A percentile compares a stretch with the other conserved stretches of the same genome.
These are phyloP conservation scores for Nepenthes mirabilis DNA, from an alignment of 148 eudicot genomes.

Conservation along the genomic window DNA sequence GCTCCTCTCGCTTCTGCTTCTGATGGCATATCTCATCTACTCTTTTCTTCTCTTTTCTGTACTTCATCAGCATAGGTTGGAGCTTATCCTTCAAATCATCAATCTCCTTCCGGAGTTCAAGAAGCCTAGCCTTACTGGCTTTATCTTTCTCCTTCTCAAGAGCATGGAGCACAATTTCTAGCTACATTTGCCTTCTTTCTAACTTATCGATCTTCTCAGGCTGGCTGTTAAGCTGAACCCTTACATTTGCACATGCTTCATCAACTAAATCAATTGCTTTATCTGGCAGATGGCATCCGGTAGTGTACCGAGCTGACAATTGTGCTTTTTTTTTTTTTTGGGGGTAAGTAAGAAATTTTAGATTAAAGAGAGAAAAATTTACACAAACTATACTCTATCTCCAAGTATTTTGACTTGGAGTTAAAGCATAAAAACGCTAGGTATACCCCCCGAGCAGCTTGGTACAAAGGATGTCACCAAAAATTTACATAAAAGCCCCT, in stretches of 20 bases:
- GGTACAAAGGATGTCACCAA: too few relatives aligned
- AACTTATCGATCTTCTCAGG: slow-evolving; percentile 93
- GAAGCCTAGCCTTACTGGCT: slow-evolving; percentile 81
- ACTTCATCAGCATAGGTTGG: slow-evolving; percentile 74
- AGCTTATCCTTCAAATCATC: slow-evolving; percentile 73
- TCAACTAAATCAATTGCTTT: slow-evolving; percentile 90
- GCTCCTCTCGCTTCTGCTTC: slow-evolving; percentile 71
- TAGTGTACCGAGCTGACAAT: slow-evolving; percentile 61
- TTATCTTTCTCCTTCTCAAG: slow-evolving; percentile 89
- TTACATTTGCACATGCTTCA: slow-evolving; percentile 86
- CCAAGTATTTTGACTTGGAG: too few relatives aligned
- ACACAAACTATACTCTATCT: too few relatives aligned
- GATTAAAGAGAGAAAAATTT: too few relatives aligned
- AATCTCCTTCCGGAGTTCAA: slow-evolving; percentile 58
- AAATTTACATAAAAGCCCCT: too few relatives aligned
- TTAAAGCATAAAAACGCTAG: too few relatives aligned
- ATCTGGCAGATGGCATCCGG: slow-evolving; percentile 79
- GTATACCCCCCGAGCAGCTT: too few relatives aligned
- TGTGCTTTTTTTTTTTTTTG: too few relatives aligned
- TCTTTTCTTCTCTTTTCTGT: slow-evolving; percentile 70
- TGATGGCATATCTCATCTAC: slow-evolving; percentile 58
- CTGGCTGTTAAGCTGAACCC: slow-evolving; percentile 84
- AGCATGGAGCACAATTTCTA: slow-evolving; percentile 83
- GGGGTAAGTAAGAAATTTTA: too few relatives aligned
- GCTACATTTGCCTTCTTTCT: slow-evolving; percentile 75